phyloP scores from a whole-genome alignment of 371 early-diverging fungal genomes.

The Smittium culicis region DNA sequence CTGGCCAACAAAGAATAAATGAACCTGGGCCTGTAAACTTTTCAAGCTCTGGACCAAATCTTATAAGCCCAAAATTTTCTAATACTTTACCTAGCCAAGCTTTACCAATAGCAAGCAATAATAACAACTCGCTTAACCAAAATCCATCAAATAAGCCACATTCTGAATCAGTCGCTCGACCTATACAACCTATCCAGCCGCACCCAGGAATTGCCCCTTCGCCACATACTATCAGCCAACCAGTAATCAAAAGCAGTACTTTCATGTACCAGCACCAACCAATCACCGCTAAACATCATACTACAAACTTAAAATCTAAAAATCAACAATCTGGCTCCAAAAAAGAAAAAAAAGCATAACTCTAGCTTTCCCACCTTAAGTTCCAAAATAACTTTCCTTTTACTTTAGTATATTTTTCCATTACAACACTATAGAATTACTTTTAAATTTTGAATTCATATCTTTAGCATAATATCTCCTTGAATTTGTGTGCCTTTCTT shows the following conservation, averaged over 20 bases:
- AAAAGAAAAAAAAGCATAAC: background rate
- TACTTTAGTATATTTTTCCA: too few relatives aligned
- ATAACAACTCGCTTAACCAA: too few relatives aligned
- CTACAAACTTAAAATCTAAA: background rate
- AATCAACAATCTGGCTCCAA: background rate
- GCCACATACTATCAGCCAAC: background rate
- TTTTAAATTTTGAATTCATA: too few relatives aligned
- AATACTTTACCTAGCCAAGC: background rate
- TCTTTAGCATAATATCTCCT: too few relatives aligned
- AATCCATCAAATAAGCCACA: background rate
- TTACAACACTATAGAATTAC: too few relatives aligned
- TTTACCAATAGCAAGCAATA: background rate
- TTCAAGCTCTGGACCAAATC: background rate
- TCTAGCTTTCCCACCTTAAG: too few relatives aligned
- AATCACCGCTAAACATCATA: background rate
- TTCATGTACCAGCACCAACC: background rate
- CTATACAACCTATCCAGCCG: background rate
- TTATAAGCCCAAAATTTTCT: background rate
- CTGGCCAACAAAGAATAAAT: background rate
- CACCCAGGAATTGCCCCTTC: background rate
- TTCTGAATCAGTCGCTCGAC: background rate
- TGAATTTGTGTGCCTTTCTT: too few relatives aligned
- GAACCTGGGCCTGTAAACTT: background rate
- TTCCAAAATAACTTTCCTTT: too few relatives aligned
- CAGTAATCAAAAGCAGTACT: background rate